Evolutionary conservation across 2,329 filamentous ascomycete genomes (phyloP), one percentile per base, ranked within the genome.

Genomic region (Curvularia verruculosa): DNA sequence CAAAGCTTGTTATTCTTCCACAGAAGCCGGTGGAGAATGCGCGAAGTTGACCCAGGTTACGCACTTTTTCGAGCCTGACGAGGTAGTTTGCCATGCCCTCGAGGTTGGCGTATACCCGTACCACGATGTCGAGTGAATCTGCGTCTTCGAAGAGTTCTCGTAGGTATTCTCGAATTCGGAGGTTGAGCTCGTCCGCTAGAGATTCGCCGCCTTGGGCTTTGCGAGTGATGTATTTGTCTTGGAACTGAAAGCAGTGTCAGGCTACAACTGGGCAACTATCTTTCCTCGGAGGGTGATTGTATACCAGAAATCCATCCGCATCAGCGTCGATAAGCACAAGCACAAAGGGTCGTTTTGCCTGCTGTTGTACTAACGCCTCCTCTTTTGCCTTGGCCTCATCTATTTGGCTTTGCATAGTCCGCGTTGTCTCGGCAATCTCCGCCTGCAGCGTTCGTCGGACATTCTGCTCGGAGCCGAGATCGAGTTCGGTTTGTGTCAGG

Each of bases 261-360:
- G 29, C 37, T 18, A 36, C 8, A 8, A 19, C 21, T 8, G 12
- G 36, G 40, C 23, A 7, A 43, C 23, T 10, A 31, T 41, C 15
- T 45, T 24, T 18, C 10, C 3, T 10, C 1, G 21, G 21, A 24
- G 21, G 12, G 23, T 24, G 23, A 9, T 15, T 4, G 59, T 66
- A 3, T 64, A 76, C 74, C 41, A 75, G 51, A 50, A 75, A 76
- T 7, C 73, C 74, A 18, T 76, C 74, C 4, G 72, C 71, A 60
- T 75, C 73, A 21, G 73, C 72, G 37, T 76, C 74, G n/a, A 76
- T 69, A 8, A 76, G 70, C 1, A 75, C 71, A 6, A 76, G 56
- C 10, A 66, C 73, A 29, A 75, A 76, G 21, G 74, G 74, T 37
- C 74, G 65, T 54, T 67, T 65, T 52, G 72, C 63, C 70, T 75